Conservation (phyloP, 306 rosid species). For the Gastrolobium villosum region DNA sequence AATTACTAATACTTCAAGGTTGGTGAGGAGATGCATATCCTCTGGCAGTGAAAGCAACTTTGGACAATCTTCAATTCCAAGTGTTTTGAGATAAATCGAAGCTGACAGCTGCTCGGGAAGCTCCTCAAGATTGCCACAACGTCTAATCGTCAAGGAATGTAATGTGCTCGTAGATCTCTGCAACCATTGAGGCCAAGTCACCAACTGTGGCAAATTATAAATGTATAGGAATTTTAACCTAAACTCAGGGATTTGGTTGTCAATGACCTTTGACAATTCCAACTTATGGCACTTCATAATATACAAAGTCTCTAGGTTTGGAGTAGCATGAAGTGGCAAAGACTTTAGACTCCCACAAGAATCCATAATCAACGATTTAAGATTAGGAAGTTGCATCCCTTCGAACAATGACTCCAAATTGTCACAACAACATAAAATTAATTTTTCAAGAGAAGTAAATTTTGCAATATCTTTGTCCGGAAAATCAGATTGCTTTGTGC, state of each 20-base stretch:
- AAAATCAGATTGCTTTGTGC: background rate
- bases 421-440: background rate
- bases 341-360: background rate
- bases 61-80: too few relatives aligned
- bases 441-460: background rate
- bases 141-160: too few relatives aligned
- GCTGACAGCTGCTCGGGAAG: too few relatives aligned
- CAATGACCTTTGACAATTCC: background rate
- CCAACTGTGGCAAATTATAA: background rate
- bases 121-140: too few relatives aligned
- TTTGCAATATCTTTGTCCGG: conserved; percentile 8
- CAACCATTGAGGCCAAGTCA: background rate
- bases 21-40: background rate
- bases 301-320: background rate
- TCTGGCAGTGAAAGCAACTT: too few relatives aligned
- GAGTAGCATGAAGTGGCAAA: background rate
- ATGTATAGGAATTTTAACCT: background rate
- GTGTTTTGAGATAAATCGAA: too few relatives aligned
- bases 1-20: background rate
- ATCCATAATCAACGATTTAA: background rate
- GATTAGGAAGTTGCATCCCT: background rate
- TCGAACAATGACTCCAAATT: background rate
- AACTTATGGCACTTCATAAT: background rate
- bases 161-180: background rate
- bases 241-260: background rate